Evolutionary conservation across 306 rosid species (phyloP).

Genomic region (Rosa multiflora): DNA sequence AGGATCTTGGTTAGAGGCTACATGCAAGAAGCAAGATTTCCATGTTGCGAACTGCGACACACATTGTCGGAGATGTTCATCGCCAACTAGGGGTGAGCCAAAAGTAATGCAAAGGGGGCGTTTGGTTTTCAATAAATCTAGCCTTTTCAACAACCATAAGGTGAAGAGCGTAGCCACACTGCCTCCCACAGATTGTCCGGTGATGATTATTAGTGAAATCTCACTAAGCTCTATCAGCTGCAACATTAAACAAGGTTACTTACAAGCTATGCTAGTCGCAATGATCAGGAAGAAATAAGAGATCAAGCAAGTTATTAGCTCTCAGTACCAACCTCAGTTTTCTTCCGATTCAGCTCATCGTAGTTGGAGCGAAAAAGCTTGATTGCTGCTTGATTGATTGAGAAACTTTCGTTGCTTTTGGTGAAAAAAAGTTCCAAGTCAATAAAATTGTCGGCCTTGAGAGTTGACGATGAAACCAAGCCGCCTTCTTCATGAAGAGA

Average conservation of each 20-base stretch:
- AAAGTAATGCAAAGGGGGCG: slow-evolving; percentile 71
- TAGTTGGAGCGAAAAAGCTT: slow-evolving; percentile 29
- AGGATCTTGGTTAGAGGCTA: slow-evolving; percentile 49
- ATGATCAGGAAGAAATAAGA: neutral
- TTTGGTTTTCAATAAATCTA: slow-evolving; percentile 30
- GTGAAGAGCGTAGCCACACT: slow-evolving; percentile 71
- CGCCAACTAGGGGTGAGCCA: slow-evolving; percentile 71
- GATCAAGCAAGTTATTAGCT: neutral
- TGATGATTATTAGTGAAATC: slow-evolving; percentile 45
- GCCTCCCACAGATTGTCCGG: slow-evolving; percentile 66
- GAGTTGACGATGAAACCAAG: slow-evolving; percentile 31
- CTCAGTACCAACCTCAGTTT: slow-evolving; percentile 26
- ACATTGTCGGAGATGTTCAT: slow-evolving; percentile 34
- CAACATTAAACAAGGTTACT: slow-evolving; percentile 25
- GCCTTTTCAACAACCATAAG: slow-evolving; percentile 41
- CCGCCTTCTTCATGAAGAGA: neutral
- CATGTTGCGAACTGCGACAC: slow-evolving; percentile 42
- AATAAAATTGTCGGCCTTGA: slow-evolving; percentile 9
- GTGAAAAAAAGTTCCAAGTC: slow-evolving; percentile 44
- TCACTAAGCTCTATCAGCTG: neutral
- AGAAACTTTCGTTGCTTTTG: slow-evolving; percentile 21
- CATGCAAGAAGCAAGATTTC: slow-evolving; percentile 68
- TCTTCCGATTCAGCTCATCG: slow-evolving; percentile 17
- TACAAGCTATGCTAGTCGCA: neutral
- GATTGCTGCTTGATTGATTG: slow-evolving; percentile 33